Evolutionary conservation across 208 protist species (phyloP), one percentile per base, ranked within the genome.

Genomic region (Crithidia sp.): DNA sequence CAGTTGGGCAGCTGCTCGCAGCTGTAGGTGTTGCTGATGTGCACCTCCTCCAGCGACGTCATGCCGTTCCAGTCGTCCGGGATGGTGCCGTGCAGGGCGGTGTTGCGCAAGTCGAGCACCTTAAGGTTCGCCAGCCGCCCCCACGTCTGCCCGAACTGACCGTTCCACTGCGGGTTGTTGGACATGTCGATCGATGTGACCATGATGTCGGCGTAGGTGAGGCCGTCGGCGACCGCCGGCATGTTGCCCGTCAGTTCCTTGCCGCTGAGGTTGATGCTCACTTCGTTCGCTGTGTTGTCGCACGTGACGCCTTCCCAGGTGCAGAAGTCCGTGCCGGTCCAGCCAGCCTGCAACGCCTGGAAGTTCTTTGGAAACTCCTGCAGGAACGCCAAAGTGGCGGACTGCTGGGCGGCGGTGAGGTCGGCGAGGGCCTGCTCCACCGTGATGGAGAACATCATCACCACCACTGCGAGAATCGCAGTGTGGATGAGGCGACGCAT

Each of bases 291-390:
- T 65, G 16, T 47, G 14, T 44, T 41, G 37, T 70, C 66, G 74
- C 74, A 79, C 16, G n/a, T 69, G 54, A 79, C 41, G 41, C 66
- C 65, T 0, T 9, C 5, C 60, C 57, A 79, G 52, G 43, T 69
- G 66, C 74, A 79, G 66, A 58, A 79, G 60, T 79, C 40, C 5
- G 65, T 58, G 59, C 70, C 58, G 19, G 13, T 52, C 70, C 70
- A 75, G 19, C 6, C 0, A 7, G 14, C 10, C 19, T 3, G 10
- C 13, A 73, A 47, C 4, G 2, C 4, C 36, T 19, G 13, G 39
- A 73, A 56, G 12, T 4, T 45, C 5, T 56, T 3, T 3, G 41
- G 58, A 58, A 59, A 66, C 17, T 54, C 28, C 41, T 39, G 41
- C n/a, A 66, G 45, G 45, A 66, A 66, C 7, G 41, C 44, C 44